Evolutionary conservation across 2,329 filamentous ascomycete genomes (phyloP).

Genomic region (Epichloe gansuensis): DNA sequence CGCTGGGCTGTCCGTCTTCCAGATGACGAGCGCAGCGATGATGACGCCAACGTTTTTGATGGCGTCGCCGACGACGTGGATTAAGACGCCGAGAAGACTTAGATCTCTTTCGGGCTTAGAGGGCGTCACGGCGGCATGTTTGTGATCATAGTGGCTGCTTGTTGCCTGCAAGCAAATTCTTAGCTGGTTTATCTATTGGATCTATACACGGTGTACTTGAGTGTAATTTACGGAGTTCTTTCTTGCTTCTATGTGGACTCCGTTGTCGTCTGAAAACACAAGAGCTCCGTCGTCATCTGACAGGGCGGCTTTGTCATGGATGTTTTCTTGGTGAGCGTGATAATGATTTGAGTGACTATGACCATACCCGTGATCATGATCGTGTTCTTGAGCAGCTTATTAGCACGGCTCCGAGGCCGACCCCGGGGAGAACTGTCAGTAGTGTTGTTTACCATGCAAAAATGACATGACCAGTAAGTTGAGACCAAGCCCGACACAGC

Average conservation of each 20-base stretch:
- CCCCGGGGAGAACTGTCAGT: neutral
- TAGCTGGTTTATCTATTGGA: neutral
- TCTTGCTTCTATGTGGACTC: neutral
- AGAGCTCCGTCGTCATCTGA: neutral
- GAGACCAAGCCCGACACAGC: constrained; percentile 51
- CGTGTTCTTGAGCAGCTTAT: constrained; percentile 15
- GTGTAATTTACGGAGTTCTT: neutral
- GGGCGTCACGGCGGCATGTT: constrained; percentile 25
- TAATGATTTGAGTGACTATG: constrained; percentile 14
- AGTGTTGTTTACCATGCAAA: constrained; percentile 43
- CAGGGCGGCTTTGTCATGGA: neutral
- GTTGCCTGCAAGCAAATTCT: neutral
- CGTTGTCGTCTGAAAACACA: neutral
- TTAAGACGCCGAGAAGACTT: constrained; percentile 57
- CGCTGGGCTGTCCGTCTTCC: constrained; percentile 43
- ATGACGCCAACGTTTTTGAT: constrained; percentile 70
- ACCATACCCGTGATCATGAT: constrained; percentile 20
- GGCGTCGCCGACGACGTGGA: constrained; percentile 62
- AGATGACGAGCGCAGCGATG: constrained; percentile 55
- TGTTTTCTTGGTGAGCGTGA: constrained; percentile 3
- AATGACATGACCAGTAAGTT: constrained; percentile 57
- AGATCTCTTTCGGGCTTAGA: constrained; percentile 41
- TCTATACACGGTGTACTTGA: neutral
- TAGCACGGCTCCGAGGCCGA: neutral
- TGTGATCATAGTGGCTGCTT: constrained; percentile 34